phyloP scores from a whole-genome alignment of 2,329 filamentous ascomycete genomes.

The Cryphonectria carpinicola region DNA sequence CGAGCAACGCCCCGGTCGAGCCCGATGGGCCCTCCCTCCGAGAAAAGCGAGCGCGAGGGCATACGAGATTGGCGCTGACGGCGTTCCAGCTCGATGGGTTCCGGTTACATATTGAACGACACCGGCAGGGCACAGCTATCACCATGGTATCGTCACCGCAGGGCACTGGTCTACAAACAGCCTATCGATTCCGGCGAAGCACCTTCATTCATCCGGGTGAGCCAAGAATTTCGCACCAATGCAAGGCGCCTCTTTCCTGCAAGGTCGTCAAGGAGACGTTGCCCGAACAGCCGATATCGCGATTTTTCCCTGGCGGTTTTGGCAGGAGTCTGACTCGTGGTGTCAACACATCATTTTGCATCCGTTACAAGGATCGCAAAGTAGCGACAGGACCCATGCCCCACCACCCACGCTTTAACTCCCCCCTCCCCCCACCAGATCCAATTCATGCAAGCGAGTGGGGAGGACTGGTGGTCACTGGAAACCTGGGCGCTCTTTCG shows the following conservation, averaged over 20 bases:
- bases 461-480: constrained; percentile 7
- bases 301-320: background rate
- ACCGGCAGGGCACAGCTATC: background rate
- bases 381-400: constrained; percentile 3
- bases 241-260: constrained; percentile 16
- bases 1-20: constrained; percentile 66
- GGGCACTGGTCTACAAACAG: background rate
- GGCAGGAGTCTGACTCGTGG: constrained; percentile 23
- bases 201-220: constrained; percentile 1
- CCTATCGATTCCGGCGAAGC: constrained; percentile 8
- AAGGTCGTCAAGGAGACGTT: background rate
- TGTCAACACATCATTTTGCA: constrained; percentile 27
- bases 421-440: constrained; percentile 21
- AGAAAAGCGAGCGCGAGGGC: constrained; percentile 56
- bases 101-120: constrained; percentile 20
- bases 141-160: background rate
- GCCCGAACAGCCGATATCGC: constrained; percentile 23
- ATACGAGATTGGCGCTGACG: constrained; percentile 61
- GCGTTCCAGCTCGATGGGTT: constrained; percentile 64
- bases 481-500: constrained; percentile 13
- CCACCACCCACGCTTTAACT: constrained; percentile 20
- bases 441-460: constrained; percentile 22
- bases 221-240: constrained; percentile 6
- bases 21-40: constrained; percentile 71
- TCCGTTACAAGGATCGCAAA: constrained; percentile 19